Conservation (phyloP, 2,329 filamentous ascomycete genomes). For the Colletotrichum australisinense region DNA sequence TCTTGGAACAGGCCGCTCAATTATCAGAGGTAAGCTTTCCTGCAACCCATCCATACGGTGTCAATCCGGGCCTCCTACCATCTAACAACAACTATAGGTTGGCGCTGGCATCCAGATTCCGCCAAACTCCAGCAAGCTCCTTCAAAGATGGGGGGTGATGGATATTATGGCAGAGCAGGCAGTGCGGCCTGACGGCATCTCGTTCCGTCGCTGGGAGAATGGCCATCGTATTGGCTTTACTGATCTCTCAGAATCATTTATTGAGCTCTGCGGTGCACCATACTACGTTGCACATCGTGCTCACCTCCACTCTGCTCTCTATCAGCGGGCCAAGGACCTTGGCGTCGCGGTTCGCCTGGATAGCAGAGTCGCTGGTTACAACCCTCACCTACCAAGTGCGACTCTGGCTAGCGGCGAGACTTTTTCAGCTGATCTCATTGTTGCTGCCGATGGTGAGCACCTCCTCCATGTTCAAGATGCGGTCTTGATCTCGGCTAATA, state of each 20-base stretch:
- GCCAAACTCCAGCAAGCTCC: slow-evolving; percentile 36
- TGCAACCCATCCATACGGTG: neutral
- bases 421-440: slow-evolving; percentile 44
- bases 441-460: slow-evolving; percentile 49
- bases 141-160: slow-evolving; percentile 37
- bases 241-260: slow-evolving; percentile 39
- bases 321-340: slow-evolving; percentile 41
- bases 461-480: neutral
- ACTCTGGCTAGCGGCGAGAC: slow-evolving; percentile 39
- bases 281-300: slow-evolving; percentile 50
- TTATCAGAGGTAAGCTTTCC: slow-evolving; percentile 11
- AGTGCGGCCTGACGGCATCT: slow-evolving; percentile 37
- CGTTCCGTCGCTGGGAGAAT: slow-evolving; percentile 41
- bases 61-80: neutral
- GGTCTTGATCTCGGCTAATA: neutral
- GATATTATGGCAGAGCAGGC: slow-evolving; percentile 39
- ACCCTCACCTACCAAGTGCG: slow-evolving; percentile 38
- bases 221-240: slow-evolving; percentile 40
- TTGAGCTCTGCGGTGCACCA: slow-evolving; percentile 42
- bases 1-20: slow-evolving; percentile 30
- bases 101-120: slow-evolving; percentile 38
- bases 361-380: slow-evolving; percentile 41
- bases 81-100: slow-evolving; percentile 9
- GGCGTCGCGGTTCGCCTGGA: slow-evolving; percentile 40
- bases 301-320: slow-evolving; percentile 47